phyloP scores from a whole-genome alignment of 2,329 filamentous ascomycete genomes.

The Thielaviopsis musarum region DNA sequence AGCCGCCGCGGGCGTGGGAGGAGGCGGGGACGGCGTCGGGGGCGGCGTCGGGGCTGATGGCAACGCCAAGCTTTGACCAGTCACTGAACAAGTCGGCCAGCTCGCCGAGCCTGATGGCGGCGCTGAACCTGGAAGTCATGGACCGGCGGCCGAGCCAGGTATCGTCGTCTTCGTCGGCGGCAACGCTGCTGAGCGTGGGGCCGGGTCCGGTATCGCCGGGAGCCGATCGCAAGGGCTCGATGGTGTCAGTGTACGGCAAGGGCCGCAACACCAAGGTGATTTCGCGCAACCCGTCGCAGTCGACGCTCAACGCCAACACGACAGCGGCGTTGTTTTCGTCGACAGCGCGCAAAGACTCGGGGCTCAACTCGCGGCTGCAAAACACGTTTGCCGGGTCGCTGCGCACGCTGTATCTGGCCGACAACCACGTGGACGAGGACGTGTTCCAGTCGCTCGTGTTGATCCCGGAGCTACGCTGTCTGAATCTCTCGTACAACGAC shows the following conservation, averaged over 20 bases:
- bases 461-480: constrained; percentile 64
- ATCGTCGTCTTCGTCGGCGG: constrained; percentile 46
- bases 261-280: constrained; percentile 75
- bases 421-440: constrained; percentile 88
- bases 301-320: constrained; percentile 21
- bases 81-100: constrained; percentile 21
- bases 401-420: constrained; percentile 70
- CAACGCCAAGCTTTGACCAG: not conserved
- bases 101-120: constrained; percentile 32
- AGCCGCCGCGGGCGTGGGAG: constrained; percentile 46
- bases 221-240: constrained; percentile 60
- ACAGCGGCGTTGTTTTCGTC: constrained; percentile 19
- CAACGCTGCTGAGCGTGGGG: constrained; percentile 54
- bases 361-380: constrained; percentile 58
- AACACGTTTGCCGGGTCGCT: constrained; percentile 82
- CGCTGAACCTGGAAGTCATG: constrained; percentile 65
- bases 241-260: constrained; percentile 64
- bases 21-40: constrained; percentile 15
- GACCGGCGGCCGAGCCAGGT: constrained; percentile 65
- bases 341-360: constrained; percentile 70
- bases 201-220: constrained; percentile 48
- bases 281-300: constrained; percentile 41
- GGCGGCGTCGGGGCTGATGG: too few species aligned
- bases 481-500: constrained; percentile 85
- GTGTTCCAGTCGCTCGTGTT: constrained; percentile 83